Evolutionary conservation across 805 yeast species (phyloP).

Genomic region (Candida andamanensis): DNA sequence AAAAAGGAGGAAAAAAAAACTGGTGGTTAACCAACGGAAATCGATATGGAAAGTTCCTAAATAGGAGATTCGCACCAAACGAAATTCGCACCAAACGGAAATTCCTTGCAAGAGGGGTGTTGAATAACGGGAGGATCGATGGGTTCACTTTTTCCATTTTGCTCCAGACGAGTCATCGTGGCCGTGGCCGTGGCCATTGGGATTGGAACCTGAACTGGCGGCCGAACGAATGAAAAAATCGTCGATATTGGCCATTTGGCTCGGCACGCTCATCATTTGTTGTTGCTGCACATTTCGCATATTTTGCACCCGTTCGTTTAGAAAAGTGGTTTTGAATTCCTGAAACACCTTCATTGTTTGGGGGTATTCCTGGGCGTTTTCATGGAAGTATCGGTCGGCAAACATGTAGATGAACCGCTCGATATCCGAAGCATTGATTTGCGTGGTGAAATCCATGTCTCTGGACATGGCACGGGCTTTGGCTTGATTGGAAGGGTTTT

Average conservation of each 20-base stretch:
- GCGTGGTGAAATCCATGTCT: slow-evolving; percentile 5
- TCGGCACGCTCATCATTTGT: slow-evolving; percentile 7
- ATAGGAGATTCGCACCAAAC: too few relatives aligned
- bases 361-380: slow-evolving; percentile 38
- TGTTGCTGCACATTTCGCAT: slow-evolving; percentile 18
- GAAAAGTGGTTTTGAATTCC: slow-evolving; percentile 38
- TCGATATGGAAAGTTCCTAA: too few relatives aligned
- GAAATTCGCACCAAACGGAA: too few relatives aligned
- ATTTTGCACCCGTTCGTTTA: slow-evolving; percentile 36
- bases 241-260: slow-evolving; percentile 16
- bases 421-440: slow-evolving; percentile 26
- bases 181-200: slow-evolving; percentile 3
- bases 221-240: slow-evolving; percentile 18
- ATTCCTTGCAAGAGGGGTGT: too few relatives aligned
- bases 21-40: too few relatives aligned
- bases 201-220: slow-evolving; percentile 2
- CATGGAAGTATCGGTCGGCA: slow-evolving; percentile 39
- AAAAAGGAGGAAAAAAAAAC: too few relatives aligned
- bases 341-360: slow-evolving; percentile 40
- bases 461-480: slow-evolving; percentile 1
- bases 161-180: slow-evolving; percentile 5
- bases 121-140: too few relatives aligned
- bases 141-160: not conserved
- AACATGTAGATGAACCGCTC: slow-evolving; percentile 37
- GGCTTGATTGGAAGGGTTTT: slow-evolving; percentile 12